Evolutionary conservation across 2,329 filamentous ascomycete genomes (phyloP), one percentile per base, ranked within the genome.

Genomic region (Talaromyces sp.): DNA sequence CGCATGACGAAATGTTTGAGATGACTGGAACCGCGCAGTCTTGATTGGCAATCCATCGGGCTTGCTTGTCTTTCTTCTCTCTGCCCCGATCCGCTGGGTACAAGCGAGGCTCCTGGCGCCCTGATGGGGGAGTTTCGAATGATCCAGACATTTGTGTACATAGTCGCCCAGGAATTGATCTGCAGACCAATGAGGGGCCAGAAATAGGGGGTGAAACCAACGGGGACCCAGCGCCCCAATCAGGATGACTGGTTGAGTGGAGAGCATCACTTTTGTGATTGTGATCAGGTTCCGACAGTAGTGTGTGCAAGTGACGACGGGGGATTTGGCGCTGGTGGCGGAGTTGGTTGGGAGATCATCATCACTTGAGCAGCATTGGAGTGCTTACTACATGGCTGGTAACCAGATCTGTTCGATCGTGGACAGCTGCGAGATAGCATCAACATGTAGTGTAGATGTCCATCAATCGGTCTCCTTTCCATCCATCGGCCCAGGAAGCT

Each of bases 201-300:
- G 24, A 27, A 35, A 35, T 11, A 16, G 27, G 36, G 43, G 35
- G 48, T 56, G 58, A 62, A 60, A 62, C 61, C 47, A 30, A 39
- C 27, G 47, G 33, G 36, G 29, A n/a, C 39, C 29, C 16, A 19
- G 46, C 41, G 42, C 29, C 32, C 57, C 55, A 60, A 60, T 60
- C 52, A 60, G 24, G 16, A 40, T 17, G 22, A 16, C 33, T 17
- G 29, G 16, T 13, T n/a, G 36, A 5, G 51, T 55, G 47, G 45
- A 58, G 51, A 45, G 36, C 22, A 30, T 36, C 50, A 54, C 55
- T 30, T 49, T 49, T 57, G 57, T 60, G 60, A 64, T 64, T 60
- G 61, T 64, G 61, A 64, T 52, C 48, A 58, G 49, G 49, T 57
- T 45, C 58, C 60, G 54, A 52, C 60, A 63, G 58, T 63, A 61